Evolutionary conservation across 2,329 filamentous ascomycete genomes (phyloP).

Genomic region (Amauroascus niger): DNA sequence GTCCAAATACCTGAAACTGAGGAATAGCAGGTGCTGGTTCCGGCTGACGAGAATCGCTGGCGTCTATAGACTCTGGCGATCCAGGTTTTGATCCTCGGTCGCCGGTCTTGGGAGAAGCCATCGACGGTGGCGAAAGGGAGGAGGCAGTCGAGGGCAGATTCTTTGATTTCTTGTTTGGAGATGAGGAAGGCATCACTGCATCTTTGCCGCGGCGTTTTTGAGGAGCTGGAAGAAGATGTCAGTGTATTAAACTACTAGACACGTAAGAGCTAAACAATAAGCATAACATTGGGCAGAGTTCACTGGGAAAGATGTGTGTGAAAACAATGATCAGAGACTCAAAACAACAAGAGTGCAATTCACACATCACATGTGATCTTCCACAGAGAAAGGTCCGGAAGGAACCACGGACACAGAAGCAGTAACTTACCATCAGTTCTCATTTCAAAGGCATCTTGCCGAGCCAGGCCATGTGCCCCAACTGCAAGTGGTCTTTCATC

Average conservation of each 20-base stretch:
- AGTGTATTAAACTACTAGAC: background rate
- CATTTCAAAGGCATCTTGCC: slow-evolving; percentile 54
- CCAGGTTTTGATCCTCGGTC: slow-evolving; percentile 53
- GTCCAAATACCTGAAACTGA: slow-evolving; percentile 79
- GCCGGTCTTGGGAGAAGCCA: slow-evolving; percentile 40
- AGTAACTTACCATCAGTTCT: slow-evolving; percentile 45
- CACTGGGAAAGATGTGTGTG: background rate
- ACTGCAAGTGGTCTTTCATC: slow-evolving; percentile 52
- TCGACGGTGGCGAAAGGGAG: slow-evolving; percentile 34
- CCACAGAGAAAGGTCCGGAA: background rate
- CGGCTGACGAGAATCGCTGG: slow-evolving; percentile 50
- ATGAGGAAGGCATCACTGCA: slow-evolving; percentile 25
- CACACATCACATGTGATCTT: background rate
- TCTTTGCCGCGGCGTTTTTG: slow-evolving; percentile 17
- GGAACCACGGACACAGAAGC: background rate
- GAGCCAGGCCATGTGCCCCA: slow-evolving; percentile 53
- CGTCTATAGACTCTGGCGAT: slow-evolving; percentile 52
- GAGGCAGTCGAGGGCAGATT: slow-evolving; percentile 31
- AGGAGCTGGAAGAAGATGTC: slow-evolving; percentile 6
- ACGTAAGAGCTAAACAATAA: background rate
- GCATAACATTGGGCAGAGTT: background rate
- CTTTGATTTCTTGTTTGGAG: slow-evolving; percentile 32
- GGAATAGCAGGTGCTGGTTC: slow-evolving; percentile 52
- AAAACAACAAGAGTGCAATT: background rate
- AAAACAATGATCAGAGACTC: background rate